Base-by-base conservation (phyloP, 2,329 filamentous ascomycete genomes). In the Colletotrichum sidae region DNA sequence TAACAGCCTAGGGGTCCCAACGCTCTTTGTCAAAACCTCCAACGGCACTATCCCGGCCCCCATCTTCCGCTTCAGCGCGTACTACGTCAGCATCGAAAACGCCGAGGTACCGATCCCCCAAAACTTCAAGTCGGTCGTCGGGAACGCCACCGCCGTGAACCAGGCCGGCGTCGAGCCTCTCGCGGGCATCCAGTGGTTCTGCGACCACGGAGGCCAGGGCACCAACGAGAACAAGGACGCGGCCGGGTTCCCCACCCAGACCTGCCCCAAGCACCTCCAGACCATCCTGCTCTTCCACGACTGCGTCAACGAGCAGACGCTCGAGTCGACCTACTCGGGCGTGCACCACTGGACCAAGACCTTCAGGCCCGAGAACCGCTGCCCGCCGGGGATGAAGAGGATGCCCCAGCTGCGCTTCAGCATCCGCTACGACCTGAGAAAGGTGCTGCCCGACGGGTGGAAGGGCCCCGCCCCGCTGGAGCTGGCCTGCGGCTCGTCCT, bases 351-450 rank as follows among this genome's bases (percentile, higher is more conserved):
- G 44, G 59, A 42, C 35, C 46, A 17, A 17, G 17, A 17, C 17
- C 17, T 17, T 3, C 17, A 17, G 17, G 17, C 17, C 17, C 17
- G 17, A 17, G 17, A 17, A 17, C 17, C 17, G 17, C 17, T 83
- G 81, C 66, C 81, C 81, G 0, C 60, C 69, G 6, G 78, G 77
- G 58, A 82, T 79, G 75, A 80, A 80, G 69, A 73, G 75, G 2
- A 83, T 83, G 74, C 79, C 81, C 4, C 79, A 81, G 69, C 77
- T 83, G 8, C 78, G 81, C 49, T 83, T 83, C 74, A 79, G 76
- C 45, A 79, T 83, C 63, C 79, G 81, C 39, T 84, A 81, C 69
- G 81, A 83, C 60, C 69, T 17, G 17, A 17, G 80, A 51, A 78
- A 77, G 44, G 73, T 71, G 1, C 69, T 83, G 9, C 79, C 81